A percentile compares a stretch with the other conserved stretches of the same genome.
phyloP scores from a whole-genome alignment of 192 early-diverging fungal species.

The Backusella tuberculispora region DNA sequence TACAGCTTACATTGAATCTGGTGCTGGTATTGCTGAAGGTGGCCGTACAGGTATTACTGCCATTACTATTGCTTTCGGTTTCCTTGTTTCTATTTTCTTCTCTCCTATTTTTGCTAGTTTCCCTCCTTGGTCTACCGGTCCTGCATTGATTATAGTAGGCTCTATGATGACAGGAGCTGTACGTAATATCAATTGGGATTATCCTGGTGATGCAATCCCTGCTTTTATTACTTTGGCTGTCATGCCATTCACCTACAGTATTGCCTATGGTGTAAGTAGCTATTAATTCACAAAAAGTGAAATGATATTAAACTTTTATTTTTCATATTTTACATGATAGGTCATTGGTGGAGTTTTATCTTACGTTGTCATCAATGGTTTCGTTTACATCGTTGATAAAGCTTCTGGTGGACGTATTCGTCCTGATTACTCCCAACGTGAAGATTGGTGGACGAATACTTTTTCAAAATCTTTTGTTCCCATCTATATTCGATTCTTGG shows the following conservation, averaged over 20 bases:
- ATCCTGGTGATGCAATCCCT: constrained; percentile 76
- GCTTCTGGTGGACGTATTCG: constrained; percentile 56
- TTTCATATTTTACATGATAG: too few relatives aligned
- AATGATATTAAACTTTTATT: too few relatives aligned
- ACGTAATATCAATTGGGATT: constrained; percentile 77
- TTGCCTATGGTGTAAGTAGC: constrained; percentile 69
- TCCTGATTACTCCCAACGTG: constrained; percentile 38
- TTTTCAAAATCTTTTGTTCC: constrained; percentile 29
- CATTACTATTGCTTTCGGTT: constrained; percentile 67
- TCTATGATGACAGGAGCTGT: constrained; percentile 78
- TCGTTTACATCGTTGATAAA: constrained; percentile 59
- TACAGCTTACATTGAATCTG: constrained; percentile 83
- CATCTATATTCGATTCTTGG: constrained; percentile 31
- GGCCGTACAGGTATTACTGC: constrained; percentile 79
- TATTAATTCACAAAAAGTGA: too few relatives aligned
- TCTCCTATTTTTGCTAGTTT: constrained; percentile 84
- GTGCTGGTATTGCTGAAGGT: constrained; percentile 82
- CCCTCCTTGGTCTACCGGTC: constrained; percentile 86
- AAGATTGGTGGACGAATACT: constrained; percentile 40
- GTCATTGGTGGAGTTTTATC: constrained; percentile 69
- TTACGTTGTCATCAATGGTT: constrained; percentile 71
- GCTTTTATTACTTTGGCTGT: constrained; percentile 78
- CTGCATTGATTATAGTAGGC: constrained; percentile 79
- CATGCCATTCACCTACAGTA: constrained; percentile 84
- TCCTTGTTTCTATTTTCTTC: constrained; percentile 82